Percentiles rank a stretch among this genome's conserved stretches.
These are phyloP conservation scores for Rachicladosporium sp. DNA, from an alignment of 2,329 filamentous ascomycete genomes.

Conservation along the genomic window DNA sequence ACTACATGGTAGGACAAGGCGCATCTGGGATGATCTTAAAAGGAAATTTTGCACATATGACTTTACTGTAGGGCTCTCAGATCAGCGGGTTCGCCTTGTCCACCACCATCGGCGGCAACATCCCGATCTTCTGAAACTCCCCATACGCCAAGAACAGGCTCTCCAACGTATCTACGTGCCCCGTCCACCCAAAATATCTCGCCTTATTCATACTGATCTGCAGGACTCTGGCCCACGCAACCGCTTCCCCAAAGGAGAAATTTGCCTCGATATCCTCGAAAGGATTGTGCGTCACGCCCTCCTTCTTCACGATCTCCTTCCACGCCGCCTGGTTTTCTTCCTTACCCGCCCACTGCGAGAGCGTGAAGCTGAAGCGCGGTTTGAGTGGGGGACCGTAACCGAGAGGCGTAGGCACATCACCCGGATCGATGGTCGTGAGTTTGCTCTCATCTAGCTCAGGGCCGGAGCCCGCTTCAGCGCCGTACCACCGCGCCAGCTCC, in stretches of 20 bases:
- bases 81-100: slow-evolving; percentile 15
- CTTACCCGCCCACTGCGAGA: slow-evolving; percentile 35
- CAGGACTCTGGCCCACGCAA: slow-evolving; percentile 21
- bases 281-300: slow-evolving; percentile 29
- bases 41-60: too few species aligned
- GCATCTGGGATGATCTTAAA: too few species aligned
- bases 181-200: slow-evolving; percentile 34
- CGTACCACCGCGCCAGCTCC: slow-evolving; percentile 34
- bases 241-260: slow-evolving; percentile 35
- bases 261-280: slow-evolving; percentile 34
- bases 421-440: slow-evolving; percentile 13
- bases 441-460: slow-evolving; percentile 17
- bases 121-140: slow-evolving; percentile 31
- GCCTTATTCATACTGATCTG: slow-evolving; percentile 32
- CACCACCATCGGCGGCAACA: slow-evolving; percentile 28
- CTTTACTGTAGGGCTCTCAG: slow-evolving; percentile 5
- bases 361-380: slow-evolving; percentile 28
- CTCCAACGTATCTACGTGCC: slow-evolving; percentile 35
- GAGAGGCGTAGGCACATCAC: slow-evolving; percentile 12
- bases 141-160: slow-evolving; percentile 30
- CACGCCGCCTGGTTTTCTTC: slow-evolving; percentile 34
- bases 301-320: slow-evolving; percentile 30
- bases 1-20: too few species aligned
- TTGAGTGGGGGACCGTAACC: slow-evolving; percentile 34
- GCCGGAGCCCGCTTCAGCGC: slow-evolving; percentile 22